A percentile compares a stretch with the other conserved stretches of the same genome.
These are phyloP conservation scores for Eleusine indica DNA, from an alignment of 176 grass and related monocot genomes.

Conservation along the genomic window DNA sequence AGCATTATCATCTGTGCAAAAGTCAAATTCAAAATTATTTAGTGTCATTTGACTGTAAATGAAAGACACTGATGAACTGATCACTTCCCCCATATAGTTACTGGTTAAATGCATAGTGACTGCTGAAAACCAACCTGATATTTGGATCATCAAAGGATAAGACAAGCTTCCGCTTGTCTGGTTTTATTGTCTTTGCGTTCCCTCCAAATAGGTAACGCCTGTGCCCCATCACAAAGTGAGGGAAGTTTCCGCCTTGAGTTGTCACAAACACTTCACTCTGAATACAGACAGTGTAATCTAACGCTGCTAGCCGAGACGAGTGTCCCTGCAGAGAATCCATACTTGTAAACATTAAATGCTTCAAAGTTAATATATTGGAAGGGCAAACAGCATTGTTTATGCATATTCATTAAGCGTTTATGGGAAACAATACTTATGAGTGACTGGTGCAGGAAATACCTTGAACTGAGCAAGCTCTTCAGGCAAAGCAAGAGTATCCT, in stretches of 20 bases:
- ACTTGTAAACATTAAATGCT: neutral
- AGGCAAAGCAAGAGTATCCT: slow-evolving; percentile 79
- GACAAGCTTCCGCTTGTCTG: slow-evolving; percentile 85
- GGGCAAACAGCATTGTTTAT: slow-evolving; percentile 3
- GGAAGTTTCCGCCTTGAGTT: slow-evolving; percentile 97
- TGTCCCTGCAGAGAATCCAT: slow-evolving; percentile 58
- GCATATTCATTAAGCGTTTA: slow-evolving; percentile 5
- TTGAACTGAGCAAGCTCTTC: slow-evolving; percentile 84
- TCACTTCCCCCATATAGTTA: neutral
- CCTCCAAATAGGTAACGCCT: slow-evolving; percentile 79
- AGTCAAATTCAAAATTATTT: slow-evolving; percentile 8
- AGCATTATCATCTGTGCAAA: neutral
- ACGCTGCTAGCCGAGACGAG: slow-evolving; percentile 77
- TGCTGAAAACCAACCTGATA: slow-evolving; percentile 67
- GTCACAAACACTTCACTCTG: slow-evolving; percentile 88
- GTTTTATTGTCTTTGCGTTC: slow-evolving; percentile 87
- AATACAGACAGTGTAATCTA: slow-evolving; percentile 79
- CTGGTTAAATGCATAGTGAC: neutral
- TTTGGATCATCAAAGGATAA: slow-evolving; percentile 77
- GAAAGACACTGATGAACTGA: neutral
- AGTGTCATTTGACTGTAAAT: neutral
- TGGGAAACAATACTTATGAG: neutral
- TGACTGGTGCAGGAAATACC: slow-evolving; percentile 46
- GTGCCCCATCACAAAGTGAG: slow-evolving; percentile 91
- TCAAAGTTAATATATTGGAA: slow-evolving; percentile 23